These are phyloP conservation scores for Backusella psychrophila DNA, from an alignment of 192 early-diverging fungal species.

Conservation along the genomic window DNA sequence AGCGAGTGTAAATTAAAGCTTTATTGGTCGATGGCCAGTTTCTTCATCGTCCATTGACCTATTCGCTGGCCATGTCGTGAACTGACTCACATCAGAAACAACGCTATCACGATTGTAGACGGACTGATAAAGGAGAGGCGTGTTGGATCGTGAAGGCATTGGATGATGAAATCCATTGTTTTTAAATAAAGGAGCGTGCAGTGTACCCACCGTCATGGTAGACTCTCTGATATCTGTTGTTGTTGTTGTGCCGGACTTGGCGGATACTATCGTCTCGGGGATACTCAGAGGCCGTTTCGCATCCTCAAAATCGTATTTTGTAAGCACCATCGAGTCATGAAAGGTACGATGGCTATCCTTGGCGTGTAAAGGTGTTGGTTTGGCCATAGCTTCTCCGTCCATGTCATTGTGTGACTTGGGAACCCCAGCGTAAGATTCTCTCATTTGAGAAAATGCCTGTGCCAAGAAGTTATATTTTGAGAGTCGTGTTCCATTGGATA, in stretches of 20 bases:
- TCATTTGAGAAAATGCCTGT: constrained; percentile 40
- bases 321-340: constrained; percentile 6
- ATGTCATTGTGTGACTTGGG: not conserved
- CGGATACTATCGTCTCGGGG: not conserved
- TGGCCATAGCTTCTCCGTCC: not conserved
- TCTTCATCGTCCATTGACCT: not conserved
- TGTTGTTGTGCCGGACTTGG: not conserved
- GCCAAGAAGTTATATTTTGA: constrained; percentile 41
- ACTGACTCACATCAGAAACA: not conserved
- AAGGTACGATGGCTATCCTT: not conserved
- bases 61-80: not conserved
- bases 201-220: not conserved
- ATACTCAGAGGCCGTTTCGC: not conserved
- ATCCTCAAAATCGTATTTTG: not conserved
- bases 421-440: constrained; percentile 13
- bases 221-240: not conserved
- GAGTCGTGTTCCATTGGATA: constrained; percentile 23
- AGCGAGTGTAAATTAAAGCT: not conserved
- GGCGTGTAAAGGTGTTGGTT: not conserved
- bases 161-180: not conserved
- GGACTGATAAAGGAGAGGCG: not conserved
- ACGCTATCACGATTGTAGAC: not conserved
- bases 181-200: constrained; percentile 1
- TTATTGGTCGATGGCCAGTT: not conserved
- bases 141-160: not conserved